These are phyloP conservation scores for Chaetothyriales sp. DNA, from an alignment of 2,329 filamentous ascomycete genomes.

Conservation along the genomic window DNA sequence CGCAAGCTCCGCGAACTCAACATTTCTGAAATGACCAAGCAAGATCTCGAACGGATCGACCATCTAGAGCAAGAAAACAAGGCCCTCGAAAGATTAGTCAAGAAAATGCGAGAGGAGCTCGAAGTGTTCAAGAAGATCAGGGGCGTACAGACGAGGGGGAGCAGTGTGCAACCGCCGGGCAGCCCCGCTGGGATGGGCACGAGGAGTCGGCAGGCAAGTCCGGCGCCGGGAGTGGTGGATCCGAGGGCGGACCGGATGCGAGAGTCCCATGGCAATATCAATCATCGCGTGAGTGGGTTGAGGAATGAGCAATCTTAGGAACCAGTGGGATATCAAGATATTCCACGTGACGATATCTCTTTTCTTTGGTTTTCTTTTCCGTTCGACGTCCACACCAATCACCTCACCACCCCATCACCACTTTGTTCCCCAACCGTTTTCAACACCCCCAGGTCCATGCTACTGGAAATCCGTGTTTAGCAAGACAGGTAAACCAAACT, in stretches of 20 bases:
- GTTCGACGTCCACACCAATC: too few relatives aligned
- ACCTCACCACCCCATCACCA: too few relatives aligned
- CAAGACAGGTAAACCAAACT: not conserved
- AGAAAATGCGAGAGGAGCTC: slow-evolving; percentile 32
- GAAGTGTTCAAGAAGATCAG: slow-evolving; percentile 27
- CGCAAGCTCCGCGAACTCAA: slow-evolving; percentile 27
- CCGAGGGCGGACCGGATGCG: not conserved
- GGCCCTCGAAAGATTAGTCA: slow-evolving; percentile 27
- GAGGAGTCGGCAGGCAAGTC: slow-evolving; percentile 16
- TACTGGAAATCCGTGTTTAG: too few relatives aligned
- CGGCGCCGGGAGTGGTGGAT: slow-evolving; percentile 4
- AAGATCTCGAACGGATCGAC: slow-evolving; percentile 25
- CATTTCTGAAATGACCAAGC: slow-evolving; percentile 22
- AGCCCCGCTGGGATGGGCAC: slow-evolving; percentile 12
- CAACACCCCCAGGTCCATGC: too few relatives aligned
- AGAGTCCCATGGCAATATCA: not conserved
- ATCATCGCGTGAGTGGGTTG: not conserved
- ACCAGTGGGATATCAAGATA: too few relatives aligned
- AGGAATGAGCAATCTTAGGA: not conserved
- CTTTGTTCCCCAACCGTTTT: too few relatives aligned
- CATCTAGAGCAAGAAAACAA: slow-evolving; percentile 27
- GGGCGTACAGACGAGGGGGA: slow-evolving; percentile 20
- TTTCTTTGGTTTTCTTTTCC: too few relatives aligned
- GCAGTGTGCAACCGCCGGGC: slow-evolving; percentile 17
- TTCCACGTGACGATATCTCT: too few relatives aligned